Percentiles rank a stretch among this genome's conserved stretches.
Conservation (phyloP, 2,329 filamentous ascomycete species). For the Hawksworthiomyces lignivorus region DNA sequence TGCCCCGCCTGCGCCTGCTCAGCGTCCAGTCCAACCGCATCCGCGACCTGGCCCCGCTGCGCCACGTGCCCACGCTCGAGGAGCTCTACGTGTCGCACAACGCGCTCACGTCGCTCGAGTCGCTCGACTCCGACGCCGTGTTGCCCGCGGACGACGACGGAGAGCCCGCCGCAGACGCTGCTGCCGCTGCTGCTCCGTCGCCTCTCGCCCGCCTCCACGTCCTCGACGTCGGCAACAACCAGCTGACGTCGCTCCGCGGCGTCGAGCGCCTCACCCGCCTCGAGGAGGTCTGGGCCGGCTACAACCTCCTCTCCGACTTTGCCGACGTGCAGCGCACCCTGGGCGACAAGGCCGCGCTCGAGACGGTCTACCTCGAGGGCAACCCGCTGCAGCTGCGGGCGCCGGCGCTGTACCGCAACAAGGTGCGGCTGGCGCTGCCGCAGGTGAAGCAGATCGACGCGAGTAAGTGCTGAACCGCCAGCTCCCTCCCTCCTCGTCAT, state of each 20-base stretch:
- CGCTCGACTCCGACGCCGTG: conserved; percentile 63
- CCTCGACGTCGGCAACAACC: conserved; percentile 86
- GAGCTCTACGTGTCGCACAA: conserved; percentile 97
- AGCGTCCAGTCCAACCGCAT: conserved; percentile 96
- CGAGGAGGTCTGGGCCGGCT: conserved; percentile 91
- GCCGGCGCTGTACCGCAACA: conserved; percentile 88
- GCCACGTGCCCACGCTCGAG: conserved; percentile 36
- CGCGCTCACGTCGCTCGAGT: conserved; percentile 67
- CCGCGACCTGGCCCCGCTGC: conserved; percentile 66
- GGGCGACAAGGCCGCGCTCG: conserved; percentile 67
- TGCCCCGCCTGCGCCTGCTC: conserved; percentile 76
- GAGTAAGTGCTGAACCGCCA: conserved; percentile 80
- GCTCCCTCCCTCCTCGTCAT: background rate
- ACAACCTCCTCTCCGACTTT: conserved; percentile 75
- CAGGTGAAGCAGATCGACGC: conserved; percentile 93
- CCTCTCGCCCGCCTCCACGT: conserved; percentile 52
- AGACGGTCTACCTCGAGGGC: conserved; percentile 93
- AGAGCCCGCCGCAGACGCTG: background rate
- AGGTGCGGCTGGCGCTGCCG: conserved; percentile 79
- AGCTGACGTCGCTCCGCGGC: conserved; percentile 66
- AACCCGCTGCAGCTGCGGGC: conserved; percentile 76
- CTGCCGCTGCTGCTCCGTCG: background rate
- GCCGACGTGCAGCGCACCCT: conserved; percentile 71
- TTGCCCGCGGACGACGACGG: background rate
- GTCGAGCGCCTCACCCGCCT: conserved; percentile 61